These are phyloP conservation scores for Yamadazyma diddensiae DNA, from an alignment of 1,139 yeast species.

Conservation along the genomic window DNA sequence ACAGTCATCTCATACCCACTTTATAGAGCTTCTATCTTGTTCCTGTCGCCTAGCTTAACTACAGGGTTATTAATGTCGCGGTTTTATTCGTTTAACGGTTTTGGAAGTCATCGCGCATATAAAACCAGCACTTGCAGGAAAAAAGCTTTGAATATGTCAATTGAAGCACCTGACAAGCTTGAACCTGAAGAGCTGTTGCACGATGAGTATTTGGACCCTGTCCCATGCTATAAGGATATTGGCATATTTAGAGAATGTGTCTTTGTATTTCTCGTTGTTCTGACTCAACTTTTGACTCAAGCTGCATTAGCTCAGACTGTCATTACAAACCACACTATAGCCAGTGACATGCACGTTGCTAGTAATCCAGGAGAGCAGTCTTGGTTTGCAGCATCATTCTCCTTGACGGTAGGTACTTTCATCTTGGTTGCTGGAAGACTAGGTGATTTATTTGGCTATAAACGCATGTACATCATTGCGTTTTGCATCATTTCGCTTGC, in stretches of 20 bases:
- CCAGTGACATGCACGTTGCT: conserved; percentile 32
- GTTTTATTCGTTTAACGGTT: conserved; percentile 1
- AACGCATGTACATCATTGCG: conserved; percentile 45
- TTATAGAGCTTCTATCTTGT: no score
- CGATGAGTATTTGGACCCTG: conserved; percentile 2
- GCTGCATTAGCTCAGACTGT: conserved; percentile 48
- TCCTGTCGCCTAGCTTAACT: not conserved
- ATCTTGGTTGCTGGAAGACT: conserved; percentile 57
- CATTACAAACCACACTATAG: conserved; percentile 34
- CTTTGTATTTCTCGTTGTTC: conserved; percentile 11
- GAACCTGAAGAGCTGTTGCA: not conserved
- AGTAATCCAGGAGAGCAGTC: conserved; percentile 42
- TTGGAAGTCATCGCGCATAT: conserved; percentile 1
- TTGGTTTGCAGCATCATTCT: conserved; percentile 61
- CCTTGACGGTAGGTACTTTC: conserved; percentile 61
- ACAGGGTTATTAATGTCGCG: not conserved
- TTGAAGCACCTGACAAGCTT: not conserved
- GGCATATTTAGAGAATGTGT: conserved; percentile 9
- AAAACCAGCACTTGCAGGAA: not conserved
- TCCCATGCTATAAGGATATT: conserved; percentile 16
- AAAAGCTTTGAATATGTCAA: not conserved
- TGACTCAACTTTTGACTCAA: conserved; percentile 33
- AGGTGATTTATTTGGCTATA: conserved; percentile 66
- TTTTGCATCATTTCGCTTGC: conserved; percentile 46
- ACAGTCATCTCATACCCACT: no score